These are phyloP conservation scores for Darksidea phi DNA, from an alignment of 495 filamentous ascomycete genomes.

Conservation along the genomic window DNA sequence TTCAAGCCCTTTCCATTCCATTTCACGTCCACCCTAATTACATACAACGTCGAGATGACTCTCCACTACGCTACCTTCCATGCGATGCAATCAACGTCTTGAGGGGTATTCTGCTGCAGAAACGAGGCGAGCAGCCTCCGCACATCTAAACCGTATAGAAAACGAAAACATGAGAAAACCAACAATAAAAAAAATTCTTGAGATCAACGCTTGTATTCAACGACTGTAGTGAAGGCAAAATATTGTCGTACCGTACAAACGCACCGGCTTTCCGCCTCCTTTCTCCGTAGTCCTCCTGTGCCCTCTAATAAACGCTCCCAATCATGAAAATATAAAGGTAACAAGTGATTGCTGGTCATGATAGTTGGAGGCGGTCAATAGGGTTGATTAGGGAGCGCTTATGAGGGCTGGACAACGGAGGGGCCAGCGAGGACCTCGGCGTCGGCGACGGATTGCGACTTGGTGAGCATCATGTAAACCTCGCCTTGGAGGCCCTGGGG, in stretches of 20 bases:
- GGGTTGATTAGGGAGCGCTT: background rate
- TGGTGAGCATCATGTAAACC: slow-evolving; percentile 38
- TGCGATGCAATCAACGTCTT: background rate
- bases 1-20: too few species aligned
- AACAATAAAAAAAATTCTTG: slow-evolving; percentile 21
- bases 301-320: slow-evolving; percentile 11
- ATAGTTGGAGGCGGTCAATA: background rate
- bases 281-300: too few species aligned
- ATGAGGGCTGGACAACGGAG: slow-evolving; percentile 32
- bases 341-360: slow-evolving; percentile 4
- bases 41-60: background rate
- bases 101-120: background rate
- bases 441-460: slow-evolving; percentile 29
- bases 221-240: slow-evolving; percentile 34
- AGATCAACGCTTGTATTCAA: slow-evolving; percentile 35
- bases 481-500: slow-evolving; percentile 33
- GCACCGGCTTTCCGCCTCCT: background rate
- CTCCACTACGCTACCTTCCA: background rate
- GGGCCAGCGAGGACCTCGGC: slow-evolving; percentile 34
- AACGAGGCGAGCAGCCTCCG: background rate
- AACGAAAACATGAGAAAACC: background rate
- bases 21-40: background rate
- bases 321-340: slow-evolving; percentile 8
- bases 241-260: background rate
- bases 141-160: background rate